phyloP scores from a whole-genome alignment of 2,329 filamentous ascomycete species.

The Trichoderma aggressivum region DNA sequence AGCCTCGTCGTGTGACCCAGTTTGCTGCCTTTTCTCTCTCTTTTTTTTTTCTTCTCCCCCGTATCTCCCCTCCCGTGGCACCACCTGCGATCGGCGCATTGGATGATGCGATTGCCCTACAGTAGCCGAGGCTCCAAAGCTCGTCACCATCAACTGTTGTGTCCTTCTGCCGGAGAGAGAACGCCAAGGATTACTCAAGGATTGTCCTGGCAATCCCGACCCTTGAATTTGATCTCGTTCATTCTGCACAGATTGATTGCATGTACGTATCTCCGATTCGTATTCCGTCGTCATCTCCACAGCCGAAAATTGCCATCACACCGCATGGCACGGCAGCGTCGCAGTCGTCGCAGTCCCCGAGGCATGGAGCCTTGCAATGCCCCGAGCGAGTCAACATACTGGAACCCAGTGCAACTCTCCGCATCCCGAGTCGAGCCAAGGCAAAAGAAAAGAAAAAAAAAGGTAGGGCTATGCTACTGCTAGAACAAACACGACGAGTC shows the following conservation, averaged over 20 bases:
- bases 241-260: not conserved
- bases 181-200: not conserved
- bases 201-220: not conserved
- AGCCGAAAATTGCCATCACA: not conserved
- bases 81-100: slow-evolving; percentile 1
- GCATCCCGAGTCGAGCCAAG: not conserved
- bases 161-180: not conserved
- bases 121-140: not conserved
- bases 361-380: not conserved
- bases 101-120: not conserved
- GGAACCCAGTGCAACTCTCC: not conserved
- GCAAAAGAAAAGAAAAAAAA: not conserved
- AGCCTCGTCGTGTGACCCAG: not conserved
- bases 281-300: not conserved
- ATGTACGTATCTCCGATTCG: not conserved
- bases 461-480: not conserved
- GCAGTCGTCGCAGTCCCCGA: not conserved
- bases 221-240: not conserved
- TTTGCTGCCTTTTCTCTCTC: not conserved
- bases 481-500: not conserved
- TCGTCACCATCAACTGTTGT: not conserved
- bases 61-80: not conserved
- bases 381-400: not conserved
- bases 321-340: not conserved
- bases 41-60: not conserved